Percentiles rank a stretch among this genome's conserved stretches.
Conservation (phyloP, 768 basidiomycete genomes). For the Mycena galopus region DNA sequence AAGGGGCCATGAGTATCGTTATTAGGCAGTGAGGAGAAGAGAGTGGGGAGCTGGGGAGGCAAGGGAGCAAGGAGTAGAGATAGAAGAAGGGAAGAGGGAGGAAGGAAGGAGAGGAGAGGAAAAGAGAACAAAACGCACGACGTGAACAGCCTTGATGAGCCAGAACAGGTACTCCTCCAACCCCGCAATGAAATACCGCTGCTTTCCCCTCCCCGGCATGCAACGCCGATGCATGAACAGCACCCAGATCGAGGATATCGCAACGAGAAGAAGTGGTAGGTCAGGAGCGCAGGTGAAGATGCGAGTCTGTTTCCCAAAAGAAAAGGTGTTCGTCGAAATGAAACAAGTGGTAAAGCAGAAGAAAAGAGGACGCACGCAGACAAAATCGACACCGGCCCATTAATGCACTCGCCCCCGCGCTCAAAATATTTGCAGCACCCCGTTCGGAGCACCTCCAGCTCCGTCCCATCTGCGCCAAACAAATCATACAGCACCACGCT, state of each 20-base stretch:
- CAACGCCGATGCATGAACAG: constrained; percentile 74
- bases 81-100: too few species aligned
- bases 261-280: constrained; percentile 97
- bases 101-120: constrained; percentile 8
- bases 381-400: constrained; percentile 91
- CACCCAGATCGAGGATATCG: constrained; percentile 93
- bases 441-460: constrained; percentile 72
- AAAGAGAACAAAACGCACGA: too few species aligned
- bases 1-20: too few species aligned
- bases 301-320: constrained; percentile 66
- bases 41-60: too few species aligned
- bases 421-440: constrained; percentile 99
- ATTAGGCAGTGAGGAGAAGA: too few species aligned
- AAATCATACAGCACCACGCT: constrained; percentile 94
- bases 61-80: too few species aligned
- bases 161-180: constrained; percentile 79
- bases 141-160: constrained; percentile 68
- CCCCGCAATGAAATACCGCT: constrained; percentile 55
- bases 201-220: constrained; percentile 53
- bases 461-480: constrained; percentile 91
- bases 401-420: constrained; percentile 88
- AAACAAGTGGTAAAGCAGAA: too few species aligned
- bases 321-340: constrained; percentile 1
- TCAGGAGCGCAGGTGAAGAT: constrained; percentile 84
- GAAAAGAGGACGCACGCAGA: constrained; percentile 87